phyloP scores from a whole-genome alignment of 179 eudicot genomes.

The Carnegiea gigantea region DNA sequence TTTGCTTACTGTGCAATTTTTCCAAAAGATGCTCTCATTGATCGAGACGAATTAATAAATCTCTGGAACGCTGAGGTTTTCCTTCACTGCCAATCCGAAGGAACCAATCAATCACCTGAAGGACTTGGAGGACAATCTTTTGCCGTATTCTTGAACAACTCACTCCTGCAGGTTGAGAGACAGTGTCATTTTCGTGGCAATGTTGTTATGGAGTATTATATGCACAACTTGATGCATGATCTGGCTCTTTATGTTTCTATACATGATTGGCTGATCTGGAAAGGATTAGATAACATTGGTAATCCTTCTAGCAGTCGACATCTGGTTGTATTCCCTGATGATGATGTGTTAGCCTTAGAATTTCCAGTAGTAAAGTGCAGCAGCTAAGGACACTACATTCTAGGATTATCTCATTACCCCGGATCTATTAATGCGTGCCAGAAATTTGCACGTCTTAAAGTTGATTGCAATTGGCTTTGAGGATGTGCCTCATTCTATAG shows the following conservation, averaged over 20 bases:
- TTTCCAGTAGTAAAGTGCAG: slow-evolving; percentile 5
- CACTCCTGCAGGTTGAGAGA: slow-evolving; percentile 22
- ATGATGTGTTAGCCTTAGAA: not conserved
- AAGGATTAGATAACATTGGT: slow-evolving; percentile 7
- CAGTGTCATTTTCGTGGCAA: slow-evolving; percentile 2
- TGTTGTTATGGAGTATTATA: slow-evolving; percentile 4
- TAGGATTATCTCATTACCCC: slow-evolving; percentile 4
- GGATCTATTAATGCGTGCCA: slow-evolving; percentile 9
- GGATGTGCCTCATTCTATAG: slow-evolving; percentile 22
- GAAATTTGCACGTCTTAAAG: slow-evolving; percentile 20
- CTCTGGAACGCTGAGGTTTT: slow-evolving; percentile 36
- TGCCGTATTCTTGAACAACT: slow-evolving; percentile 16
- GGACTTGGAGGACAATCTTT: slow-evolving; percentile 25
- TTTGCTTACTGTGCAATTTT: slow-evolving; percentile 33
- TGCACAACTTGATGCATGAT: slow-evolving; percentile 37
- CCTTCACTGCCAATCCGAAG: slow-evolving; percentile 17
- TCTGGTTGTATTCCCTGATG: slow-evolving; percentile 17
- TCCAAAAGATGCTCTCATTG: slow-evolving; percentile 21
- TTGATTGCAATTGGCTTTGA: slow-evolving; percentile 13
- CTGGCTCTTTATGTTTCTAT: slow-evolving; percentile 30
- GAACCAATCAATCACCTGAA: slow-evolving; percentile 19
- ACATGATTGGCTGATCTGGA: slow-evolving; percentile 23
- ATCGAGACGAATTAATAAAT: slow-evolving; percentile 20
- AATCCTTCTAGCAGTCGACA: slow-evolving; percentile 13
- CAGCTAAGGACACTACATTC: slow-evolving; percentile 25